Evolutionary conservation across 371 early-diverging fungal genomes (phyloP), one percentile per base, ranked within the genome.

Genomic region (Actinomortierella ambigua): DNA sequence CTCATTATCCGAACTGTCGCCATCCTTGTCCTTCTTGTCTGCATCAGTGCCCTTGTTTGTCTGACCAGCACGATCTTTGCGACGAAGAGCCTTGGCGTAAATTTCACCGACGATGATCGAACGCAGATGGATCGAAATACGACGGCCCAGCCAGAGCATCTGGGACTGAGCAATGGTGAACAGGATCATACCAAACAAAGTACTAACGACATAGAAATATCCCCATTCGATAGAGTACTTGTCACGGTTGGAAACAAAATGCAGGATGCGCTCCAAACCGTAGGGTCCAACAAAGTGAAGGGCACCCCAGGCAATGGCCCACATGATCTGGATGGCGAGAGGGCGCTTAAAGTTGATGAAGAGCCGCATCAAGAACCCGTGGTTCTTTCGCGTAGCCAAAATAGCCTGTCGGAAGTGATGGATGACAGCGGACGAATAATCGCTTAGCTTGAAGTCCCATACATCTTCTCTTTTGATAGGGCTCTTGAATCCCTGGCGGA

Each of bases 61-160:
- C 59, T 65, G 71, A 22, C 75, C 75, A 18, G 75, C 67, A 20
- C 67, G 67, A 57, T 86, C 85, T 27, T 84, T 78, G 43, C 87
- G 81, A 22, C 81, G 76, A 11, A 89, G 68, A 5, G 86, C 77
- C 53, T 89, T 89, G 27, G 69, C 55, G 22, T 82, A 89, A 3
- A 89, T 81, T 59, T 89, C 86, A 41, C 86, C 86, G 39, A 85
- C 80, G 1, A 86, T 69, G 40, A 89, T 83, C 11, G 89, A 66
- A 20, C 75, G 63, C 18, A 73, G 57, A 24, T 67, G 69, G 53
- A 76, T 61, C 9, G 65, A 65, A 44, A 70, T 66, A 42, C 77
- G 69, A 29, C 77, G 77, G 17, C 77, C 77, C 20, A 69, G 68
- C 63, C 75, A 71, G 27, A 76, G 65, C 75, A 77, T 69, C 57